These are phyloP conservation scores for Vitis riparia DNA, from an alignment of 164 flowering plant species.

Conservation along the genomic window DNA sequence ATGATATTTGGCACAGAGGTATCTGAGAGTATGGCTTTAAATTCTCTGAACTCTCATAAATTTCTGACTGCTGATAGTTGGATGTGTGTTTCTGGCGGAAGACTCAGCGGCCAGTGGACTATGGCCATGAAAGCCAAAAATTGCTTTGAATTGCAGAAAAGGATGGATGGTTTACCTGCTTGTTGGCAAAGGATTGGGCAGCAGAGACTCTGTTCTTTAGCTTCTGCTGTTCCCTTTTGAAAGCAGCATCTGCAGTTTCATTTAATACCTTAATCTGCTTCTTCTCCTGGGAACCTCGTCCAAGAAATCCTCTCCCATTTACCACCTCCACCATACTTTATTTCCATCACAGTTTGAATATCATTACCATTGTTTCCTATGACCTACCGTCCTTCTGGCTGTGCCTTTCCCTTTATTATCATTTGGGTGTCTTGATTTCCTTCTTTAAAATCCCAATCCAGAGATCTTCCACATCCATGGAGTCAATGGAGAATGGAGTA, in stretches of 20 bases:
- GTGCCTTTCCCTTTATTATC: not conserved
- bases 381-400: not conserved
- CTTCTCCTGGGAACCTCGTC: not conserved
- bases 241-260: conserved; percentile 1
- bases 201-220: conserved; percentile 16
- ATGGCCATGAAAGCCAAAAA: not conserved
- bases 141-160: not conserved
- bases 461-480: not conserved
- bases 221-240: not conserved
- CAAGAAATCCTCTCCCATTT: not conserved
- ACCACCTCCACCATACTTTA: too few species aligned
- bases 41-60: too few species aligned
- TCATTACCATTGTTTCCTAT: not conserved
- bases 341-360: not conserved
- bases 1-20: too few species aligned
- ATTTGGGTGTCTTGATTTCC: not conserved
- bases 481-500: not conserved
- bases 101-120: too few species aligned
- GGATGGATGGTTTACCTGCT: conserved; percentile 5
- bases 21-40: too few species aligned
- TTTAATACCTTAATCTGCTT: not conserved
- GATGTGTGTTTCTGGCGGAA: too few species aligned
- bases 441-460: not conserved
- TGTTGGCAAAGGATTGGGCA: conserved; percentile 8
- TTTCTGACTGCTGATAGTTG: too few species aligned